These are phyloP conservation scores for Diaporthe ampelina DNA, from an alignment of 2,329 filamentous ascomycete species.

Conservation along the genomic window DNA sequence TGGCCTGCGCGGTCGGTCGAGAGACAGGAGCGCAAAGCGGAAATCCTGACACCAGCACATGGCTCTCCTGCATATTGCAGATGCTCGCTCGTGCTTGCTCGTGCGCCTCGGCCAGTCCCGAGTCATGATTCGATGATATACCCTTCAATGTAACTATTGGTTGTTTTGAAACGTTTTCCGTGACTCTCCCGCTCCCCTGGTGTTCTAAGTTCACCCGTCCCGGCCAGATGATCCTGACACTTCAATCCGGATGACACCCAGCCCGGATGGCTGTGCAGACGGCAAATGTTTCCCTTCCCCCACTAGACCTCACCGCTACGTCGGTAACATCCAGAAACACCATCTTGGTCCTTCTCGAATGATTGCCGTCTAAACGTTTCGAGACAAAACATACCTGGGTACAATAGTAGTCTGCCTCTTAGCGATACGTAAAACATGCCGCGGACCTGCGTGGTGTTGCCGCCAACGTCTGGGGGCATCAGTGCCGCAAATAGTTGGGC, in stretches of 20 bases:
- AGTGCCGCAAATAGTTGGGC: background rate
- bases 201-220: background rate
- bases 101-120: slow-evolving; percentile 12
- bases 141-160: slow-evolving; percentile 32
- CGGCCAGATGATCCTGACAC: background rate
- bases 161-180: slow-evolving; percentile 26
- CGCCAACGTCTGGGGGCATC: background rate
- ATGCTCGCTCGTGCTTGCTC: background rate
- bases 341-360: background rate
- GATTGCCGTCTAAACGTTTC: background rate
- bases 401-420: background rate
- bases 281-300: background rate
- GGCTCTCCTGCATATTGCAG: background rate
- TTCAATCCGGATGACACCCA: background rate
- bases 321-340: background rate
- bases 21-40: slow-evolving; percentile 20
- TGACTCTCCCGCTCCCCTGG: slow-evolving; percentile 26
- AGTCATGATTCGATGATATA: slow-evolving; percentile 28
- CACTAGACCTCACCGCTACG: background rate
- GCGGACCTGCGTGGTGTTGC: background rate
- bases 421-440: background rate
- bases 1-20: slow-evolving; percentile 29
- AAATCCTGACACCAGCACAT: slow-evolving; percentile 1
- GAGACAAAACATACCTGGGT: background rate
- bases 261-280: slow-evolving; percentile 27